Percentiles rank a stretch among this genome's conserved stretches.
Conservation (phyloP, 163 green algal species). For the Scenedesmus sp. region DNA sequence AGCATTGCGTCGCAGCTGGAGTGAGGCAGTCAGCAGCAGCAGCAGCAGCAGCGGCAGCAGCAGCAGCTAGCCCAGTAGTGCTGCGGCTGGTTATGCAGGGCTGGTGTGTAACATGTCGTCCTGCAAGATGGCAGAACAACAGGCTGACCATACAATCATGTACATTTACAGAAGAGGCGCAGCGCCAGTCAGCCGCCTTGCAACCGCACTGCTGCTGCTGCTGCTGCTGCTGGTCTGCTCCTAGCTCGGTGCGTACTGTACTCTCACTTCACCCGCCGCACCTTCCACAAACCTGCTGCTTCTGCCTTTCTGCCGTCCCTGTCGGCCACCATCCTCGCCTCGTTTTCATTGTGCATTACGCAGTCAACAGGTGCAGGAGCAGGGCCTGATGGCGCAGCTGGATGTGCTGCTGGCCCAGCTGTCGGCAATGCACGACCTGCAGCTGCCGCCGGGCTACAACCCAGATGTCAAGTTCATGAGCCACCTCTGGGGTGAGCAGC, state of each 20-base stretch:
- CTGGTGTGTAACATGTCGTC: not conserved
- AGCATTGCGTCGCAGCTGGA: not conserved
- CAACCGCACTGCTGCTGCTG: no score
- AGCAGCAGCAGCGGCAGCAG: conserved; percentile 36
- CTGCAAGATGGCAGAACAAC: not conserved
- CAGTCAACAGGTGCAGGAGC: conserved; percentile 10
- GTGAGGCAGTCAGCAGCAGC: conserved; percentile 31
- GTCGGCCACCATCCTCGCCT: not conserved
- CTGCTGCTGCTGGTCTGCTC: not conserved
- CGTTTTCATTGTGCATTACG: not conserved
- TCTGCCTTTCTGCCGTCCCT: not conserved
- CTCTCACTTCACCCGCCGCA: no score
- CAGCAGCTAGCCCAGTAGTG: not conserved
- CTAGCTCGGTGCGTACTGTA: not conserved
- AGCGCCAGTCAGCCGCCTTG: no score
- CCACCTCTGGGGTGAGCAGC: conserved; percentile 61
- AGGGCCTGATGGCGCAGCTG: conserved; percentile 35
- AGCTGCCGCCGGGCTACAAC: conserved; percentile 58
- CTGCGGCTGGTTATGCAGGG: no score
- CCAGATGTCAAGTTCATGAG: conserved; percentile 66
- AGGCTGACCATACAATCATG: no score
- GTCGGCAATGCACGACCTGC: conserved; percentile 5
- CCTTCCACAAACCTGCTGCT: no score
- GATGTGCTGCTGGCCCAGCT: not conserved
- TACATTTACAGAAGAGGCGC: no score